Evolutionary conservation across 305 asterid species (phyloP), one percentile per base, ranked within the genome.

Genomic region (Stenogyne calaminthoides): DNA sequence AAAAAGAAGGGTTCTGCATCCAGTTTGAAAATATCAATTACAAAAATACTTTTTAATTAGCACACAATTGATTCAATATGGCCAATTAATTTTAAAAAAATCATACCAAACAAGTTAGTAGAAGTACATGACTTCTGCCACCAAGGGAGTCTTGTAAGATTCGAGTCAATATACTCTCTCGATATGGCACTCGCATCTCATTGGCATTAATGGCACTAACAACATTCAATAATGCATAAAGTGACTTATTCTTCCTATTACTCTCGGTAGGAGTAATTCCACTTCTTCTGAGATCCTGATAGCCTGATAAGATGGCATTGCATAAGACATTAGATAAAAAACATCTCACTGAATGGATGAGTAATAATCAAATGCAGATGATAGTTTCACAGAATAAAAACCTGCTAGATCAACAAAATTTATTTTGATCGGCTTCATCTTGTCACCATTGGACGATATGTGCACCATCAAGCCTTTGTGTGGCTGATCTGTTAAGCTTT

Each of bases 381-480:
- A 67, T n/a, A 57, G 25, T 20, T 75, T 25, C 9, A 14, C 16
- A 47, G 57, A 58, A 58, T 58, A 73, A 14, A 46, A 64, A 93
- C 98, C 98, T 81, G 97, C 92, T 80, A 93, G 80, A 80, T 93
- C 97, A 77, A 93, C 89, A 75, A 93, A 93, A 77, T 86, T 86
- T 73, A 93, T 88, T 89, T 87, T 86, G 70, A 75, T 86, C 8
- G 54, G 77, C 67, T 71, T 84, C 73, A 67, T 61, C 73, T 69
- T 73, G 64, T 74, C 85, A 59, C 86, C 80, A 52, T 70, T 65
- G 63, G 91, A 82, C 34, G 76, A 76, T 75, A 91, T 73, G 55
- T 81, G 82, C 72, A 93, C 78, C 82, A 85, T 85, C 80, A 91
- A 70, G 75, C 96, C 91, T 83, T 78, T 91, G 74, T 87, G 86